Conservation (phyloP, 495 filamentous ascomycete genomes). For the Aspergillus coremiiformis region DNA sequence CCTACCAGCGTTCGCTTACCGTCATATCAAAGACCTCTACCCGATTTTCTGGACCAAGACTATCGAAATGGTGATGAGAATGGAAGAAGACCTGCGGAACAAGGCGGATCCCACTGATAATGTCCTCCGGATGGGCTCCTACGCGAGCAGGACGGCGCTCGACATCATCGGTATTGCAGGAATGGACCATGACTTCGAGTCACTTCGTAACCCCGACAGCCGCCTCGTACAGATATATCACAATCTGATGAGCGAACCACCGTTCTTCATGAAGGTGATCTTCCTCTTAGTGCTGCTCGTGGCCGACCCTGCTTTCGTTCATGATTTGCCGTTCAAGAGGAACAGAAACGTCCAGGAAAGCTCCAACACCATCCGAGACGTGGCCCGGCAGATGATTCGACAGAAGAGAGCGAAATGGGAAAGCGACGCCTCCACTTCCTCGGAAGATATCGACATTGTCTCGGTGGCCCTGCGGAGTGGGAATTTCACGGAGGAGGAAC, state of each 20-base stretch:
- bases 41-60: slow-evolving; percentile 76
- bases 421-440: slow-evolving; percentile 26
- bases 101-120: slow-evolving; percentile 22
- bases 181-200: slow-evolving; percentile 73
- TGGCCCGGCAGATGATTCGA: slow-evolving; percentile 58
- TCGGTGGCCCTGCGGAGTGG: slow-evolving; percentile 73
- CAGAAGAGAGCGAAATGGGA: slow-evolving; percentile 58
- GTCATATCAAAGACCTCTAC: slow-evolving; percentile 82
- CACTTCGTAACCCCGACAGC: slow-evolving; percentile 57
- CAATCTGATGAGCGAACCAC: slow-evolving; percentile 28
- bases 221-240: slow-evolving; percentile 59
- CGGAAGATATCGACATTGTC: slow-evolving; percentile 64
- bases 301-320: slow-evolving; percentile 25
- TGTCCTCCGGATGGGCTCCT: slow-evolving; percentile 51
- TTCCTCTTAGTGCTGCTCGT: slow-evolving; percentile 38
- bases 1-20: slow-evolving; percentile 76
- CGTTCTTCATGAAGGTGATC: slow-evolving; percentile 20
- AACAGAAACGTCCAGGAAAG: slow-evolving; percentile 55
- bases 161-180: slow-evolving; percentile 88
- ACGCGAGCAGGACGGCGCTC: slow-evolving; percentile 66
- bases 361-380: slow-evolving; percentile 49
- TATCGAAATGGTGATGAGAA: slow-evolving; percentile 36
- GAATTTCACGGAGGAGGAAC: slow-evolving; percentile 67
- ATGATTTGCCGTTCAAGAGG: slow-evolving; percentile 54
- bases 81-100: slow-evolving; percentile 27